Base-by-base conservation (phyloP, 1,139 yeast species). In the Pichia sp. region DNA sequence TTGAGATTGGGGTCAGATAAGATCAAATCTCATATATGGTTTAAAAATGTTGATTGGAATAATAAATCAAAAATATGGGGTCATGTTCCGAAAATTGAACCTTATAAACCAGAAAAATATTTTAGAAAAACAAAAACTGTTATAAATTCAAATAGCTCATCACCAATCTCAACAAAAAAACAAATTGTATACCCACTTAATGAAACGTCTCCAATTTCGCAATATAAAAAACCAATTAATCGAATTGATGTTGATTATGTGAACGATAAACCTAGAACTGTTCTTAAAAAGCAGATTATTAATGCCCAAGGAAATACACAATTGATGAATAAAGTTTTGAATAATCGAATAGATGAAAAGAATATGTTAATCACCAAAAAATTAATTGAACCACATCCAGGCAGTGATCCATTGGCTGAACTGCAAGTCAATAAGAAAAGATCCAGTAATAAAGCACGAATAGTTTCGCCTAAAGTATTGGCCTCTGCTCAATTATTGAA, bases 11-110 rank as follows among this genome's bases (percentile, higher is more conserved):
- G 79, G 1, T 68, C 86, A 19, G 66, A 65, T 3, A 76, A 75
- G 47, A 76, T 91, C 35, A 79, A 85, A 67, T 56, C 61, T n/a
- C 94, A 88, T 57, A 73, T 70, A 35, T 89, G 94, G 72, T 87
- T 88, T 55, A 69, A 70, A 35, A 70, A 68, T 6, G 62, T 82
- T 8, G 71, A 85, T 49, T 89, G 95, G 81, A 60, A 67, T 24
- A 76, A 82, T 51, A 73, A 74, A 46, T 73, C 74, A 35, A 64
- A 64, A 47, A 70, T 91, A 14, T 91, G 98, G 98, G 64, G 68
- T 1, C 70, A 72, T 6, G 84, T 84, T 1, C 98, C 98, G 1
- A 81, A 78, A 52, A 62, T 88, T 33, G 80, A 81, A 29, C 91
- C 95, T 0, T 87, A 80, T 59, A 75, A 75, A 32, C 62, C 64